Conservation (phyloP, 139 green algal species). For the Cymbomonas tetramitiformis region DNA sequence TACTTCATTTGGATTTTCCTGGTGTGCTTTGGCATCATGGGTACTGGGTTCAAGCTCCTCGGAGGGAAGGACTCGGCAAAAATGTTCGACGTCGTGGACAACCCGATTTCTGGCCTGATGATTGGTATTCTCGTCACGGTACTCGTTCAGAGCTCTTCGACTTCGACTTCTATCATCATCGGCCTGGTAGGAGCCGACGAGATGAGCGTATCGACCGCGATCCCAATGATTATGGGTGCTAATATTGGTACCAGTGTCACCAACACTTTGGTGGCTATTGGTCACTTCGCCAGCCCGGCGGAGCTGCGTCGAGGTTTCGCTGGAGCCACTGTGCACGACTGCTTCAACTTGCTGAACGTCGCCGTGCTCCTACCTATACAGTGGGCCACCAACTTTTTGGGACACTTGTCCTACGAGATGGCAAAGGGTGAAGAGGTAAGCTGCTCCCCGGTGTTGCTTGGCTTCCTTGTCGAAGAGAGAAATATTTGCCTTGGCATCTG, state of each 20-base stretch:
- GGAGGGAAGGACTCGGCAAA: slow-evolving; percentile 1
- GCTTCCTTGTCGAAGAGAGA: too few species aligned
- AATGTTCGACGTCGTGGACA: slow-evolving; percentile 10
- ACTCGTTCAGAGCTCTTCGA: slow-evolving; percentile 6
- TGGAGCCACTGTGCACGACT: slow-evolving; percentile 5
- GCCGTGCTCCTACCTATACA: neutral
- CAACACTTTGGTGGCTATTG: slow-evolving; percentile 7
- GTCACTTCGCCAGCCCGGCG: neutral
- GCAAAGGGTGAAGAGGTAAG: neutral
- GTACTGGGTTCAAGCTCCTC: slow-evolving; percentile 8
- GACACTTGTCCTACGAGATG: slow-evolving; percentile 9
- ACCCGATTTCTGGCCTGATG: slow-evolving; percentile 8
- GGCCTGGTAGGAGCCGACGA: slow-evolving; percentile 1
- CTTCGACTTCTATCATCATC: slow-evolving; percentile 8
- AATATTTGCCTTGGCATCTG: too few species aligned
- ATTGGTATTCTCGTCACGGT: slow-evolving; percentile 7
- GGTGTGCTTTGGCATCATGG: neutral
- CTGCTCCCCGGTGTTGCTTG: too few species aligned
- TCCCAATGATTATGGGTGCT: slow-evolving; percentile 10
- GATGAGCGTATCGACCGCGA: neutral
- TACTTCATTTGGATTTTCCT: slow-evolving; percentile 6
- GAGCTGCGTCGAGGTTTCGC: slow-evolving; percentile 3
- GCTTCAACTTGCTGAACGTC: neutral
- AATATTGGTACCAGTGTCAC: slow-evolving; percentile 6
- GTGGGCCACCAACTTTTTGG: slow-evolving; percentile 1